These are phyloP conservation scores for Penstemon eatonii DNA, from an alignment of 257 asterid genomes.

Conservation along the genomic window DNA sequence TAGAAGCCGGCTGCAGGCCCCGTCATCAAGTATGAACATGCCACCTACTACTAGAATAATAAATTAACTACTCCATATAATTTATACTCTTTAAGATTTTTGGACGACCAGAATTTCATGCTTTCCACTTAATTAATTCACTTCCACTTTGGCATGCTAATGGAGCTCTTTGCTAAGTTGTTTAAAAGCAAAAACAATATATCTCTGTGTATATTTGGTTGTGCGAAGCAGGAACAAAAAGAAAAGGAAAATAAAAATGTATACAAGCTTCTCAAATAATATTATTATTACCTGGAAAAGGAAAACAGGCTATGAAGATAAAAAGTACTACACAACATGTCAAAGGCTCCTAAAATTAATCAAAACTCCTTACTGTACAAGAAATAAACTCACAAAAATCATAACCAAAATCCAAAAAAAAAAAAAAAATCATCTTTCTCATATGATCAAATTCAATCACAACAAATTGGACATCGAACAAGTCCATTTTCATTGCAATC, in stretches of 20 bases:
- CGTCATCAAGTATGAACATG: slow-evolving; percentile 29
- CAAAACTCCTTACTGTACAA: slow-evolving; percentile 51
- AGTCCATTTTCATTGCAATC: slow-evolving; percentile 92
- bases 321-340: slow-evolving; percentile 20
- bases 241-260: slow-evolving; percentile 1
- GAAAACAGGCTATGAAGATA: slow-evolving; percentile 22
- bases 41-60: slow-evolving; percentile 25
- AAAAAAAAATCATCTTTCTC: not conserved
- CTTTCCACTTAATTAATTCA: slow-evolving; percentile 32
- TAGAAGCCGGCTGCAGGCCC: slow-evolving; percentile 29
- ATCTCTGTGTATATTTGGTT: not conserved
- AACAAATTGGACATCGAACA: slow-evolving; percentile 71
- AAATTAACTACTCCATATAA: not conserved
- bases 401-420: not conserved
- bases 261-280: slow-evolving; percentile 28
- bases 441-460: slow-evolving; percentile 33
- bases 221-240: not conserved
- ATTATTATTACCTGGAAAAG: slow-evolving; percentile 22
- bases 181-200: not conserved
- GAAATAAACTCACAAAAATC: slow-evolving; percentile 24
- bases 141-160: slow-evolving; percentile 35
- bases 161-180: slow-evolving; percentile 7
- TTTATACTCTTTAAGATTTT: slow-evolving; percentile 1
- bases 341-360: slow-evolving; percentile 8
- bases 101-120: slow-evolving; percentile 32